Evolutionary conservation across 2,329 filamentous ascomycete species (phyloP), one percentile per base, ranked within the genome.

Genomic region (Beauveria brongniartii): DNA sequence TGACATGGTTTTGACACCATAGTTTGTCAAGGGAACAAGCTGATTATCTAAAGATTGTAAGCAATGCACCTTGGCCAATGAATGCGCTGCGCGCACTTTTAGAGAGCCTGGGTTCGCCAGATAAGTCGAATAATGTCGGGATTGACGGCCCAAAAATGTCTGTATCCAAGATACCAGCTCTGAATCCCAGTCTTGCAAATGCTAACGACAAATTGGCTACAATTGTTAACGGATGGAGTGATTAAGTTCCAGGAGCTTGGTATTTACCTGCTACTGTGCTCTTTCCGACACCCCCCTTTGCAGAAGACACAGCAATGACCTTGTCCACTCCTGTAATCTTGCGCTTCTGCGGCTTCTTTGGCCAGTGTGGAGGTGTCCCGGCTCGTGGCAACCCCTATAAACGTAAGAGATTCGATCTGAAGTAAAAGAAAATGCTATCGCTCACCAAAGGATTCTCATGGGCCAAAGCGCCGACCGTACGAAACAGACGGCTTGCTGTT

Each of bases 211-310:
- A 80, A 69, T 99, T 99, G 52, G 84, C 85, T 82, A 64, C 44
- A 5, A 8, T 26, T 41, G 12, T 22, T 48, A 22, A 24, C 10
- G 26, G 28, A 18, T 52, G n/a, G 20, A 14, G 6, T 18, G 12
- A 28, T 12, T 22, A 6, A 26, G 18, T 18, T 14, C 9, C 28
- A 10, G 28, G 7, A 5, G 5, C 34, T 62, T 18, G 18, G 60
- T 12, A 41, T 75, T 57, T 69, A 90, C 90, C 89, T 62, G 93
- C 88, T 50, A 97, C 86, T 8, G 94, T 99, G 67, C 91, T 96
- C 72, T 99, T 99, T 1, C 94, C 94, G 0, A 99, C 94, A n/a
- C 94, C 94, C 2, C 94, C 94, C 71, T 99, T 99, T 16, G 94
- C 94, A 1, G 92, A 97, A 4, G 92, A 96, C 16, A 99, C 91